Evolutionary conservation across 1,139 yeast species (phyloP), one percentile per base, ranked within the genome.

Genomic region (Arxiozyma bovina): DNA sequence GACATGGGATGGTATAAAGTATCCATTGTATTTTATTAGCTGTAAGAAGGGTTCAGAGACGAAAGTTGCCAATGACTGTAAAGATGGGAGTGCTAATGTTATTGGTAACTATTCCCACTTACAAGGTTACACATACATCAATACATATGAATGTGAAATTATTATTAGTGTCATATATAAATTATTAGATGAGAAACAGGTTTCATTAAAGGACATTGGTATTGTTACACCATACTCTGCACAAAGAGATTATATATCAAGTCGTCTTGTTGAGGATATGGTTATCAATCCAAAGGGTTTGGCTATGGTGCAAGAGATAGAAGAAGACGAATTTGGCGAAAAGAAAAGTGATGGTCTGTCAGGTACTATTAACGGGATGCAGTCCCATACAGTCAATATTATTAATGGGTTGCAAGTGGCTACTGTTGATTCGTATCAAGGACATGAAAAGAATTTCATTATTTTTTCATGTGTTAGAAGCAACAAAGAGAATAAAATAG

Each of bases 221-320:
- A 73, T 85, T 22, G 81, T 85, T 55, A 84, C 90, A 0, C 88
- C 89, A 15, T 85, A 85, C 64, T 77, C 87, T 53, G 88, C 87
- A 0, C 90, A 85, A 65, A 74, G 90, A 62, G 88, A 83, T 63
- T 67, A 80, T 55, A 72, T 85, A 18, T 81, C 89, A 0, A 68
- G 75, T 2, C 61, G 66, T 1, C 71, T 83, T 50, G 78, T 77
- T 42, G 68, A 72, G 27, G 83, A 84, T 63, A 72, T 72, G 9
- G 63, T 82, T 15, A 74, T 84, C 52, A 84, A 84, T 63, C 89
- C 89, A 0, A 67, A 69, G 12, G 68, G 72, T n/a, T 73, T 73
- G 50, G 78, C 74, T 4, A 71, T 82, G 51, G 74, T 72, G 51
- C 74, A 77, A 51, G 83, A 80, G 55, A 73, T 76, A 25, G 86